These are phyloP conservation scores for Zelopaecilomyces penicillatus DNA, from an alignment of 2,329 filamentous ascomycete genomes.

Conservation along the genomic window DNA sequence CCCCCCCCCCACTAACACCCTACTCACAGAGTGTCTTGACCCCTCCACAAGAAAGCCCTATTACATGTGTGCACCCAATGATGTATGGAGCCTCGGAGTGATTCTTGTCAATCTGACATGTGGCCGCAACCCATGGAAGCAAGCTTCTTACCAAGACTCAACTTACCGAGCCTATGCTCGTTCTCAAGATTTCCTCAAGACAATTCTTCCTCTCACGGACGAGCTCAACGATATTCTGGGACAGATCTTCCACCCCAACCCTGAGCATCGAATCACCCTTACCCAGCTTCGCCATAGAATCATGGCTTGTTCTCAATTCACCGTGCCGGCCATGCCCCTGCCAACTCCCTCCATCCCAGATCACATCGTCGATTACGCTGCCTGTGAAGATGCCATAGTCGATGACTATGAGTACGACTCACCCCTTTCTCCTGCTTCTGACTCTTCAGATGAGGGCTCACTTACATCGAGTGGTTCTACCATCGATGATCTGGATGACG, in stretches of 20 bases:
- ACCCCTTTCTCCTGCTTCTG: conserved; percentile 42
- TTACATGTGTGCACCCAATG: conserved; percentile 90
- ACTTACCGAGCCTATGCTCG: conserved; percentile 88
- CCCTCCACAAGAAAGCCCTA: conserved; percentile 64
- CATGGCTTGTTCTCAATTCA: conserved; percentile 67
- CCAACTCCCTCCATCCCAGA: conserved; percentile 35
- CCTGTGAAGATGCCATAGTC: conserved; percentile 37
- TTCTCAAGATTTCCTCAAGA: conserved; percentile 79
- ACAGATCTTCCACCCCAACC: conserved; percentile 80
- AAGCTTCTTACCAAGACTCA: conserved; percentile 84
- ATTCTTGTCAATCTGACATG: conserved; percentile 97
- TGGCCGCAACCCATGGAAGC: conserved; percentile 98
- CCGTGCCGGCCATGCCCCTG: conserved; percentile 34
- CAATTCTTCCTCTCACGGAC: conserved; percentile 82
- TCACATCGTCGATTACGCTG: conserved; percentile 37
- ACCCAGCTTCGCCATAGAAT: conserved; percentile 72
- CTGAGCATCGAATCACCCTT: conserved; percentile 72
- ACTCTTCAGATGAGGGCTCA: conserved; percentile 46
- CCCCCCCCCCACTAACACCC: conserved; percentile 18
- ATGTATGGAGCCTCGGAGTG: conserved; percentile 96
- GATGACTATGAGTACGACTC: conserved; percentile 37
- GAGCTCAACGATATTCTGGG: conserved; percentile 83
- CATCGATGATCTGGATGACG: conserved; percentile 43
- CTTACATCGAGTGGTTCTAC: conserved; percentile 46
- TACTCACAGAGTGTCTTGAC: conserved; percentile 71